These are phyloP conservation scores for Rhizodiscina lignyota DNA, from an alignment of 495 filamentous ascomycete species.

Conservation along the genomic window DNA sequence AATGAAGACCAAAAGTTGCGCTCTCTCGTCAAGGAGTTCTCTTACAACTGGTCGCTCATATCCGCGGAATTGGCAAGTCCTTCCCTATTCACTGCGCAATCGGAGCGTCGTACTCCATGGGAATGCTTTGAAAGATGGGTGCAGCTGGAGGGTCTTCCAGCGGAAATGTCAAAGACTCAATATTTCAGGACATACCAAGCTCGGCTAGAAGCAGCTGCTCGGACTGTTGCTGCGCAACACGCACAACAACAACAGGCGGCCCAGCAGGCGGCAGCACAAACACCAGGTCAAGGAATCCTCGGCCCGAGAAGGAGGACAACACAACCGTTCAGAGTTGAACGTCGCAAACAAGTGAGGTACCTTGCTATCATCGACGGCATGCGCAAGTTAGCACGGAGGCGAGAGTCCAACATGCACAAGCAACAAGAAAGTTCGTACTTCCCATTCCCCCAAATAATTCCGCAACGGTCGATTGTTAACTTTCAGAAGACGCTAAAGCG, in stretches of 20 bases:
- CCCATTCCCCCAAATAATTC: too few relatives aligned
- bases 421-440: conserved; percentile 53
- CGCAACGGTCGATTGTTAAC: not conserved
- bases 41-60: conserved; percentile 94
- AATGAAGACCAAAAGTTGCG: conserved; percentile 82
- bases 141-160: conserved; percentile 68
- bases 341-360: conserved; percentile 68
- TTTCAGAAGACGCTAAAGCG: conserved; percentile 7
- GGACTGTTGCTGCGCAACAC: conserved; percentile 42
- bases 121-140: conserved; percentile 98
- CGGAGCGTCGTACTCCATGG: conserved; percentile 89
- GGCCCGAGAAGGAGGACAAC: conserved; percentile 47
- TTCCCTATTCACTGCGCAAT: conserved; percentile 60
- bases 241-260: conserved; percentile 39
- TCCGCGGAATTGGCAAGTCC: conserved; percentile 57
- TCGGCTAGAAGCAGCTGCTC: conserved; percentile 64
- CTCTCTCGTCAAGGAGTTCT: conserved; percentile 70
- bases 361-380: conserved; percentile 82
- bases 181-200: conserved; percentile 78
- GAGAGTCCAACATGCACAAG: conserved; percentile 71
- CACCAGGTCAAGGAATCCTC: conserved; percentile 39
- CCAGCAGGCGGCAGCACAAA: conserved; percentile 31
- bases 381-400: conserved; percentile 87
- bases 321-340: conserved; percentile 63
- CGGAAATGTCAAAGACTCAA: conserved; percentile 80